Conservation (phyloP, 164 flowering plant species). For the Chimonanthus salicifolius region DNA sequence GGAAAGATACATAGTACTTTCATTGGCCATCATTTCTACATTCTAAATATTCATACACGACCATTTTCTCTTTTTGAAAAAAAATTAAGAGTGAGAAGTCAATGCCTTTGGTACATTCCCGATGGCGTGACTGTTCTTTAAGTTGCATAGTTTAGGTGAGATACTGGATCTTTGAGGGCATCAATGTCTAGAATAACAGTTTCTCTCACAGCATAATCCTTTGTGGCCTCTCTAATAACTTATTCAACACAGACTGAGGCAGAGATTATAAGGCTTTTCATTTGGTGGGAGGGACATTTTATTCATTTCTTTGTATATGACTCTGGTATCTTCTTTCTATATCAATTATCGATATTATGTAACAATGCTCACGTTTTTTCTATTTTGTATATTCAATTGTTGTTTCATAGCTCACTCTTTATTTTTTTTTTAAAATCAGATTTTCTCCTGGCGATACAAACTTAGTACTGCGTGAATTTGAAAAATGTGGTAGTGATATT, state of each 20-base stretch:
- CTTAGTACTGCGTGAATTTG: slow-evolving; percentile 86
- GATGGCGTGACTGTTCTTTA: background rate
- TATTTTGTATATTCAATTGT: background rate
- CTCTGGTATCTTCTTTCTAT: no score
- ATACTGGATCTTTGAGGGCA: background rate
- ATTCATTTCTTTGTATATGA: no score
- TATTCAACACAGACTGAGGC: background rate
- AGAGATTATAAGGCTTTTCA: no score
- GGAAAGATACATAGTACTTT: no score
- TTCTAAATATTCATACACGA: background rate
- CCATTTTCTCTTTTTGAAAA: background rate
- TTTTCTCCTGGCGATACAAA: slow-evolving; percentile 84
- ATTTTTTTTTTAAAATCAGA: slow-evolving; percentile 31
- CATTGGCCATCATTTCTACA: no score
- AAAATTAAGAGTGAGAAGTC: background rate
- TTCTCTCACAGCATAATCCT: background rate
- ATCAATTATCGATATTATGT: no score
- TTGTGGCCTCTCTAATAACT: background rate
- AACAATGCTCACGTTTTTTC: background rate
- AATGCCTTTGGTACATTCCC: background rate
- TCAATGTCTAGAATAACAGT: background rate
- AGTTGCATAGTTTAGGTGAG: background rate
- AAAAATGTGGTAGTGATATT: slow-evolving; percentile 83
- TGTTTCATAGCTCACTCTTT: background rate
- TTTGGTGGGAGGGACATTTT: no score